Conservation (phyloP, 345 rosid species). For the Chamaenerion angustifolium region DNA sequence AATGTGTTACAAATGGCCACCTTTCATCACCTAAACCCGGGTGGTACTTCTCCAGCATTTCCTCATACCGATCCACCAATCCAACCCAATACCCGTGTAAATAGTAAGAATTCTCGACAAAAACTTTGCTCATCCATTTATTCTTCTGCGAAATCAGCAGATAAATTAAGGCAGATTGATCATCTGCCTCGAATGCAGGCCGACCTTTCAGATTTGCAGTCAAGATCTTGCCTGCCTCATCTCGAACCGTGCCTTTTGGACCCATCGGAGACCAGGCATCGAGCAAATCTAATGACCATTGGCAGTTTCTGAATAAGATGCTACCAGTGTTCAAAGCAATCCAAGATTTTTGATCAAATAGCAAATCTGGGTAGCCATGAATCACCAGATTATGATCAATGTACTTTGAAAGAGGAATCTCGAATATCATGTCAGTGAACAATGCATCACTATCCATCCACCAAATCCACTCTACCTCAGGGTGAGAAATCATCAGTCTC, state of each 20-base stretch:
- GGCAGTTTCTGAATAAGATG: slow-evolving; percentile 76
- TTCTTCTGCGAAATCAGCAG: slow-evolving; percentile 68
- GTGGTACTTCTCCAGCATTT: slow-evolving; percentile 89
- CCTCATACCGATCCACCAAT: slow-evolving; percentile 80
- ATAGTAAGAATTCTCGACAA: slow-evolving; percentile 78
- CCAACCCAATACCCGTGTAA: slow-evolving; percentile 97
- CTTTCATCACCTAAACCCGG: slow-evolving; percentile 91
- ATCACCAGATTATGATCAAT: slow-evolving; percentile 60
- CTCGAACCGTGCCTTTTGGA: slow-evolving; percentile 69
- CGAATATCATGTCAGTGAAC: slow-evolving; percentile 88
- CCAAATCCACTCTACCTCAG: slow-evolving; percentile 93
- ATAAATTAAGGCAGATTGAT: slow-evolving; percentile 87
- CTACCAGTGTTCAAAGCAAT: slow-evolving; percentile 93
- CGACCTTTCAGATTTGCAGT: slow-evolving; percentile 76
- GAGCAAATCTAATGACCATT: slow-evolving; percentile 87
- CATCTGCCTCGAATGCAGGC: slow-evolving; percentile 86
- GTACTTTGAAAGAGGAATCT: slow-evolving; percentile 52
- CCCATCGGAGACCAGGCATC: slow-evolving; percentile 98
- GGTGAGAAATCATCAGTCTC: slow-evolving; percentile 79
- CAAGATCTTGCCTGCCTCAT: slow-evolving; percentile 80
- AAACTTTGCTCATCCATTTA: slow-evolving; percentile 77
- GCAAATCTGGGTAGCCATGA: slow-evolving; percentile 81
- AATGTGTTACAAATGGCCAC: slow-evolving; percentile 94
- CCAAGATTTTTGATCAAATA: slow-evolving; percentile 80
- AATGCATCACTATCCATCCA: slow-evolving; percentile 99